Evolutionary conservation across 352 stramenopile genomes (phyloP).

Genomic region (Globisporangium nunn): DNA sequence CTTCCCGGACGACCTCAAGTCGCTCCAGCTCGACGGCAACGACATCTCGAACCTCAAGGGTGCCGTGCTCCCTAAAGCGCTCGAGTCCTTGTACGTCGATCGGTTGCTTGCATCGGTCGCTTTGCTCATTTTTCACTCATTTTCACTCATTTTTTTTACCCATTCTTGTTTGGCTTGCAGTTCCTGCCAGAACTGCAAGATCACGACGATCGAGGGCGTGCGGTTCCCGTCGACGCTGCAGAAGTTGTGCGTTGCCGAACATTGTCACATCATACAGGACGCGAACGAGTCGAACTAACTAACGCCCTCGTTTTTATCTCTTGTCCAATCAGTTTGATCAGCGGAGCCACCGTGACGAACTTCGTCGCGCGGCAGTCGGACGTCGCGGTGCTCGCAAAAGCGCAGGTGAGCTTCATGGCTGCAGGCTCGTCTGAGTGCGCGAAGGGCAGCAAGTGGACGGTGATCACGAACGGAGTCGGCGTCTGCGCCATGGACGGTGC

Average conservation of each 20-base stretch:
- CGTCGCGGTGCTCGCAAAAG: constrained; percentile 13
- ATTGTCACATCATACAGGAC: no score
- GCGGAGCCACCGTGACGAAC: constrained; percentile 19
- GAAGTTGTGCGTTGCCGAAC: constrained; percentile 19
- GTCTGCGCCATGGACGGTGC: constrained; percentile 1
- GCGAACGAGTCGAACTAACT: no score
- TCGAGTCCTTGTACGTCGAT: constrained; percentile 23
- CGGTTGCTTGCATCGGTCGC: not conserved
- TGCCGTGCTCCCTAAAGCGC: constrained; percentile 29
- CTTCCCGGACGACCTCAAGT: constrained; percentile 16
- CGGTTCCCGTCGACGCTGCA: constrained; percentile 24
- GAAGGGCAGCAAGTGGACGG: not conserved
- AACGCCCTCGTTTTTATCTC: not conserved
- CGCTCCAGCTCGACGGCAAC: constrained; percentile 29
- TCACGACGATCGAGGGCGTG: constrained; percentile 19
- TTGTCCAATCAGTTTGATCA: constrained; percentile 6
- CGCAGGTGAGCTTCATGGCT: not conserved
- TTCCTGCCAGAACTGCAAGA: constrained; percentile 13
- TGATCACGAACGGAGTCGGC: not conserved
- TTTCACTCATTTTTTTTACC: no score
- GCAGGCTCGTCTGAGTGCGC: not conserved
- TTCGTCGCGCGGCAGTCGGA: constrained; percentile 32
- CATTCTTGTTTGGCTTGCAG: constrained; percentile 1
- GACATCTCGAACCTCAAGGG: constrained; percentile 26
- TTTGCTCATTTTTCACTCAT: no score